Base-by-base conservation (phyloP, 2,329 filamentous ascomycete genomes). In the Calonectria multiphialidica region DNA sequence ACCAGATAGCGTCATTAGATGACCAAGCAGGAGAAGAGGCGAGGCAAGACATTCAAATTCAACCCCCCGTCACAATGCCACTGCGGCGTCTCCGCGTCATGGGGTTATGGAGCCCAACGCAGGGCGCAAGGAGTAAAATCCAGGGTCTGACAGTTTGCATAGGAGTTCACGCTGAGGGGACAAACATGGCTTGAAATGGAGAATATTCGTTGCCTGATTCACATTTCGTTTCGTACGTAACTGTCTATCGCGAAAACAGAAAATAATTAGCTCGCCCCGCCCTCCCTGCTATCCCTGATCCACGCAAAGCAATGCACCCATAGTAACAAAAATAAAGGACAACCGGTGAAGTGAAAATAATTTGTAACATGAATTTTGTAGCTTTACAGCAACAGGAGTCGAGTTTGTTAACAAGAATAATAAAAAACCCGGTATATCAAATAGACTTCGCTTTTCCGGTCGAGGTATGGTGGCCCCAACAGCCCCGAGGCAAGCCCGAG, bases 401-500 rank as follows among this genome's bases (percentile, higher is more conserved):
- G 75, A 78, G 77, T 77, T 78, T 78, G 65, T 75, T 75, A 73
- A 62, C 64, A 59, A 70, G 68, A 72, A 69, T 28, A 76, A 71
- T n/a, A 64, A 71, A 66, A 50, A 73, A 71, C 59, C 68, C 72
- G 75, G 72, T 66, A 74, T 75, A 77, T 74, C 71, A 72, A 74
- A 75, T 70, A 72, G 71, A 69, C 75, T 69, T 63, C 73, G 76
- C 76, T 79, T 79, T 79, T 79, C 75, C 28, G 68, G 66, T 71
- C 69, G 66, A 76, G 73, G 68, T 59, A 67, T 70, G 55, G 69
- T 76, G 63, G 75, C 75, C 76, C 77, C 74, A 67, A 76, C 77
- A 66, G 72, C 77, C 77, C 77, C 77, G 77, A 79, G 67, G 72
- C 77, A 79, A 75, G 77, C 77, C 77, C 77, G 77, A 79, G 77